Conservation (phyloP, 352 stramenopile species). For the Phytophthora pseudosyringae region DNA sequence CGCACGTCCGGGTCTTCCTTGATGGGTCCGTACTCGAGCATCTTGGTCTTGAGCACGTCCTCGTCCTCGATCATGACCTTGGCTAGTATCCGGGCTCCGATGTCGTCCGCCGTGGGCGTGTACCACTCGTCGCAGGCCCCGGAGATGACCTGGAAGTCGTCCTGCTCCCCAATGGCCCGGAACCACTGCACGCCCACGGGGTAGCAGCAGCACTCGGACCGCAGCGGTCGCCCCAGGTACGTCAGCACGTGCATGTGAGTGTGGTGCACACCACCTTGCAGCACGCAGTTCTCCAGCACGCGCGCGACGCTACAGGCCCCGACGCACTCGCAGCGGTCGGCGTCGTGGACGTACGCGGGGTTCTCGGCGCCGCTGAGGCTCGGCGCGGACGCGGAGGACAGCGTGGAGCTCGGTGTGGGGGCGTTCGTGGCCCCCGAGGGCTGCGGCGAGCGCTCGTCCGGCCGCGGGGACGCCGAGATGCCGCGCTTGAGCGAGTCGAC, state of each 20-base stretch:
- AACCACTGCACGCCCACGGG: constrained; percentile 79
- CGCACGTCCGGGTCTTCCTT: constrained; percentile 85
- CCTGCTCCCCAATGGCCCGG: constrained; percentile 59
- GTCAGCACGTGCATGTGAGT: constrained; percentile 84
- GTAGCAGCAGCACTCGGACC: constrained; percentile 73
- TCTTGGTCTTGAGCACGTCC: constrained; percentile 75
- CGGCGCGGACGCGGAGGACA: constrained; percentile 26
- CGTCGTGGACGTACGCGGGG: constrained; percentile 56
- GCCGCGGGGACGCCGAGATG: constrained; percentile 48
- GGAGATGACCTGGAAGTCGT: constrained; percentile 79
- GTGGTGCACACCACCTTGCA: constrained; percentile 86
- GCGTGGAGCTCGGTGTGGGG: constrained; percentile 33
- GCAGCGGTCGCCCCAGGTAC: constrained; percentile 69
- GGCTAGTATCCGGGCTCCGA: constrained; percentile 72
- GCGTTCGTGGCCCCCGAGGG: constrained; percentile 14
- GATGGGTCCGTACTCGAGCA: constrained; percentile 85
- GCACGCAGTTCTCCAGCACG: constrained; percentile 74
- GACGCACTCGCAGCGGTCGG: constrained; percentile 62
- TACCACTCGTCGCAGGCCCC: constrained; percentile 79
- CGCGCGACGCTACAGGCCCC: constrained; percentile 65
- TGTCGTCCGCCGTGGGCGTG: constrained; percentile 81
- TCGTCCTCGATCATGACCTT: constrained; percentile 82
- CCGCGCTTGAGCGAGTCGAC: constrained; percentile 75
- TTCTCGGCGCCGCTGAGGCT: constrained; percentile 42
- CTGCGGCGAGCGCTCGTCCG: constrained; percentile 22